These are phyloP conservation scores for Lantana camara DNA, from an alignment of 257 asterid genomes.

Conservation along the genomic window DNA sequence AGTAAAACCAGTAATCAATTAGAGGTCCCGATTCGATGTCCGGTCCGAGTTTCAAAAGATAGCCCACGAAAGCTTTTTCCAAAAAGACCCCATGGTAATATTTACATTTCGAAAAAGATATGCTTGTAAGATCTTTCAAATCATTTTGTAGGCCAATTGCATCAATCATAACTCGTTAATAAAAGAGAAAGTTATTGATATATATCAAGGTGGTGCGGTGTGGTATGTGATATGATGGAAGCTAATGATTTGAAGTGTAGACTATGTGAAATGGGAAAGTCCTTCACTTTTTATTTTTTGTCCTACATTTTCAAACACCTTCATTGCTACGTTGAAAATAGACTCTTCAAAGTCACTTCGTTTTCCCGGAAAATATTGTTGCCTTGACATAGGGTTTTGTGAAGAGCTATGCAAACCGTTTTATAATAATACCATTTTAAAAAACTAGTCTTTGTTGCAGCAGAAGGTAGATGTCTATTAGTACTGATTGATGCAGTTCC, in stretches of 20 bases:
- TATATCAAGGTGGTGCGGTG: conserved; percentile 23
- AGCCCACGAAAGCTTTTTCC: no score
- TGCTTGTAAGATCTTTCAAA: conserved; percentile 33
- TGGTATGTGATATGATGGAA: conserved; percentile 30
- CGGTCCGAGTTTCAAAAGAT: no score
- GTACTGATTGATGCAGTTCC: no score
- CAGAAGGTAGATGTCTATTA: no score
- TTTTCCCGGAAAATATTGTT: background rate
- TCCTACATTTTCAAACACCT: conserved; percentile 10
- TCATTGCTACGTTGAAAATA: background rate
- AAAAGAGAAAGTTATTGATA: background rate
- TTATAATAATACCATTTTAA: no score
- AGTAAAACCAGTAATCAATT: no score
- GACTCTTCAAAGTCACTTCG: background rate
- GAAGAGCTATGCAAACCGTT: no score
- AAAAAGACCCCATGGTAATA: background rate
- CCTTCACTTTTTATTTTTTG: conserved; percentile 13
- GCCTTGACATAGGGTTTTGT: no score
- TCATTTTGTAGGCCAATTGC: conserved; percentile 33
- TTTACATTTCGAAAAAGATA: conserved; percentile 10
- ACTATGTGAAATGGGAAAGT: conserved; percentile 22
- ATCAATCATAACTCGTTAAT: conserved; percentile 1
- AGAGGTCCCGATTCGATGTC: no score
- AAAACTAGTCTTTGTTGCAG: no score
- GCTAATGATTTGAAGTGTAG: conserved; percentile 38